These are phyloP conservation scores for Colletotrichum lupini DNA, from an alignment of 2,329 filamentous ascomycete genomes.

Conservation along the genomic window DNA sequence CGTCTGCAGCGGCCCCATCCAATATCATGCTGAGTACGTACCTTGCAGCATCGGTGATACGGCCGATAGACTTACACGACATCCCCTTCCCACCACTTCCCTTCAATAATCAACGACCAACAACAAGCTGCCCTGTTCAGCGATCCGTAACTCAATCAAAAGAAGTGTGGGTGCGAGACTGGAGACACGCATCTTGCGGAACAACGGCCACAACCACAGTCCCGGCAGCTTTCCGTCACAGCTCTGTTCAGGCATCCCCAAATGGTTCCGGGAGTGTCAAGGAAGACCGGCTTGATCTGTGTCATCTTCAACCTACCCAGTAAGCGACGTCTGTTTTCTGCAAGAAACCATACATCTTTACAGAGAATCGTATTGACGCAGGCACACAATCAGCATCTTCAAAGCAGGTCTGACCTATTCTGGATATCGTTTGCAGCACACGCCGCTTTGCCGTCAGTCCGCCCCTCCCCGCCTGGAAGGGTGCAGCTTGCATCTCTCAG, in stretches of 20 bases:
- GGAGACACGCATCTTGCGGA: background rate
- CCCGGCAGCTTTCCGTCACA: background rate
- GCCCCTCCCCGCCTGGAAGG: conserved; percentile 1
- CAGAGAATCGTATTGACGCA: too few species aligned
- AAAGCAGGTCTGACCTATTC: background rate
- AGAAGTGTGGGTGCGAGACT: background rate
- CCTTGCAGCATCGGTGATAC: background rate
- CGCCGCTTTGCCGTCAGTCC: conserved; percentile 1
- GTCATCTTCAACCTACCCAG: background rate
- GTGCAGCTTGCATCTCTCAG: background rate
- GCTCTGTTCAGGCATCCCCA: background rate
- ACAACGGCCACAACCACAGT: background rate
- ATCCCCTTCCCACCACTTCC: background rate
- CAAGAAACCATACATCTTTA: background rate
- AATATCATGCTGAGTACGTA: background rate
- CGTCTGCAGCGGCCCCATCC: background rate
- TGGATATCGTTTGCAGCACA: conserved; percentile 21
- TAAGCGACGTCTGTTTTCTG: conserved; percentile 5
- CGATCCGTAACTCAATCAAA: background rate
- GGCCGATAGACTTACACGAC: background rate
- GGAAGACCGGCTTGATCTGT: background rate
- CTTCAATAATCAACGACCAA: background rate
- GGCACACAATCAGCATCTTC: too few species aligned
- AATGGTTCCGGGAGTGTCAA: background rate
- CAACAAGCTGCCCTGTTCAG: background rate